Evolutionary conservation across 129 eudicot species (phyloP), one percentile per base, ranked within the genome.

Genomic region (Artemisia tridentata): DNA sequence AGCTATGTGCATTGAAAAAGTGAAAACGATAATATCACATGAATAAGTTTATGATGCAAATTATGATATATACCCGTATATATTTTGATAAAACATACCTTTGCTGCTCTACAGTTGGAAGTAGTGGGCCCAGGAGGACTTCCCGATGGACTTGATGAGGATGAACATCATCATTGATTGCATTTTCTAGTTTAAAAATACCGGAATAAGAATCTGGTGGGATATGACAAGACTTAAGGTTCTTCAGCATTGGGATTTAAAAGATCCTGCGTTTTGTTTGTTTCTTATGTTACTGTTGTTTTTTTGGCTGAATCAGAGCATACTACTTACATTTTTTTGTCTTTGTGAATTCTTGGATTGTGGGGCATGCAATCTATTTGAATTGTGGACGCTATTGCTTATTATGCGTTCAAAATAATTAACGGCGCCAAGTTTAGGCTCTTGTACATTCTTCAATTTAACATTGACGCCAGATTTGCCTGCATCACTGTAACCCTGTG

Each of bases 121-220:
- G 96, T 91, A 67, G 97, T 86, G 59, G 98, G 96, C 78, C 96
- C 96, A 1, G 96, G 98, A 52, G 98, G 98, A 78, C 84, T 86
- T 76, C 95, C 98, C 8, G 96, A 92, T 41, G 93, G 86, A 38
- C 93, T 84, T 63, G 84, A 73, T 9, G 87, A 90, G 13, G 90
- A 51, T 51, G 56, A 51, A 13, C 65, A 63, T 50, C 79, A 76
- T 68, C 92, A 91, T 66, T 91, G 81, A 85, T 75, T 63, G 50
- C 69, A 74, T 68, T 67, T 68, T 53, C 58, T 67, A 18, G 7
- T 47, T 71, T 54, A 47, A 76, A 75, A 61, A 78, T 51, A 53
- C 90, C 81, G 77, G 85, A 86, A 84, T 80, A 84, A 86, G 74
- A 45, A 63, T 84, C 84, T 84, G 92, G 96, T 79, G 83, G 80